These are phyloP conservation scores for Selaginella moellendorffii DNA, from an alignment of 75 land plant genomes.

Conservation along the genomic window DNA sequence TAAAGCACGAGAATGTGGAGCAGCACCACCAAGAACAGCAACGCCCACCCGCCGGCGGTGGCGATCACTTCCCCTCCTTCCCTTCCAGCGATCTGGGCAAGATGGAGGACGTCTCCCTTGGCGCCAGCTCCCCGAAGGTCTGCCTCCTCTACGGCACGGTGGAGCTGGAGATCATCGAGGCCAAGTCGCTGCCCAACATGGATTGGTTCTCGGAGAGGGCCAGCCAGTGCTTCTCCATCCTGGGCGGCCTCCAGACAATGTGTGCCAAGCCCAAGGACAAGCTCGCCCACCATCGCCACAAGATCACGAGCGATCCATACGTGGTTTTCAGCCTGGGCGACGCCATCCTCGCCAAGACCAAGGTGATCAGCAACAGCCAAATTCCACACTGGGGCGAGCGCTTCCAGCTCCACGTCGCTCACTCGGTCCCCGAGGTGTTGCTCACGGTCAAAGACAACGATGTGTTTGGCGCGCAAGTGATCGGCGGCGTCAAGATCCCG, in stretches of 20 bases:
- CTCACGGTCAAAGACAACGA: conserved; percentile 75
- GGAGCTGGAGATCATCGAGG: conserved; percentile 41
- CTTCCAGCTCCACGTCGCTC: conserved; percentile 59
- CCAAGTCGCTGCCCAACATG: conserved; percentile 61
- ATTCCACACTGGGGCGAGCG: conserved; percentile 66
- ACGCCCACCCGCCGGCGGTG: too few species aligned
- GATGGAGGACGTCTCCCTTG: too few species aligned
- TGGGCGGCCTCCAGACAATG: conserved; percentile 23
- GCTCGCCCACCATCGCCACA: conserved; percentile 13
- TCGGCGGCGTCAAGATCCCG: conserved; percentile 40
- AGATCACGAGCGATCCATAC: conserved; percentile 87
- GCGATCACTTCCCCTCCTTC: too few species aligned
- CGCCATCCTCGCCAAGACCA: conserved; percentile 55
- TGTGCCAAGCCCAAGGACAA: background rate
- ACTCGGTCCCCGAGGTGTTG: conserved; percentile 29
- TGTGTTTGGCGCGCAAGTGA: conserved; percentile 54
- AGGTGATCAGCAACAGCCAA: conserved; percentile 44
- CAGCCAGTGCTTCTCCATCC: conserved; percentile 31
- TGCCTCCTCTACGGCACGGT: conserved; percentile 68
- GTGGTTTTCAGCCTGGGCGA: conserved; percentile 53
- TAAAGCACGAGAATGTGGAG: too few species aligned
- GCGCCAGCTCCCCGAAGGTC: too few species aligned
- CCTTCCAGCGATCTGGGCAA: too few species aligned
- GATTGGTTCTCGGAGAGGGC: conserved; percentile 53
- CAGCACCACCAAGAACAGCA: too few species aligned